Base-by-base conservation (phyloP, 768 basidiomycete species). In the Hygrocybe coccinea region DNA sequence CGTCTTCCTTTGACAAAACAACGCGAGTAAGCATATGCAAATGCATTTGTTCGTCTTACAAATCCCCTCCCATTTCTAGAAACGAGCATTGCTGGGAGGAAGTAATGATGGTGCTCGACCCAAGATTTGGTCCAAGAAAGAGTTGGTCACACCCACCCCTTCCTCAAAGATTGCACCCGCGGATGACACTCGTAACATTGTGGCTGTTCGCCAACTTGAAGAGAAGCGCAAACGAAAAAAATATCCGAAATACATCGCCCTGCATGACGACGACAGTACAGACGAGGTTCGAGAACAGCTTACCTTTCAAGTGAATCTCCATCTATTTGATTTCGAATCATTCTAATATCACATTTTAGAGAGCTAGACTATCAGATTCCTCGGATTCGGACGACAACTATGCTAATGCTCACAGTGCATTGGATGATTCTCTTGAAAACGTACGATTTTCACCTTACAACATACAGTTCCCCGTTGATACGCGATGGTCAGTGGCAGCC, bases 371-470 rank as follows among this genome's bases (percentile, higher is more conserved):
- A 56, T 47, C 64, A 63, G 48, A 63, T 60, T 45, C 38, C 3
- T 7, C 7, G 10, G 3, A 38, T 36, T 8, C 4, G 19, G 60
- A 63, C 21, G 58, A 61, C 15, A 55, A 64, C 10, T 62, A 63
- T 47, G 62, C 62, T 29, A 62, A 57, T 50, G 48, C 62, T 25
- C 61, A 61, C 45, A 54, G 60, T 3, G 68, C 67, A 3, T 65
- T 67, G 12, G 67, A 69, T 43, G 29, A 72, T 10, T 58, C 62
- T 19, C 58, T 59, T 29, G 57, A 62, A 2, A 60, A 56, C 25
- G 69, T 70, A 57, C 10, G 61, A 19, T 35, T 15, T 45, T 25
- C 21, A 6, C 17, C 25, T n/a, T 14, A 9, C 3, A 21, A n/a
- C 25, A 49, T 49, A 4, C 5, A 14, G 17, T 34, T 49, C 3